Evolutionary conservation across 179 eudicot species (phyloP).

Genomic region (Spinacia oleracea): DNA sequence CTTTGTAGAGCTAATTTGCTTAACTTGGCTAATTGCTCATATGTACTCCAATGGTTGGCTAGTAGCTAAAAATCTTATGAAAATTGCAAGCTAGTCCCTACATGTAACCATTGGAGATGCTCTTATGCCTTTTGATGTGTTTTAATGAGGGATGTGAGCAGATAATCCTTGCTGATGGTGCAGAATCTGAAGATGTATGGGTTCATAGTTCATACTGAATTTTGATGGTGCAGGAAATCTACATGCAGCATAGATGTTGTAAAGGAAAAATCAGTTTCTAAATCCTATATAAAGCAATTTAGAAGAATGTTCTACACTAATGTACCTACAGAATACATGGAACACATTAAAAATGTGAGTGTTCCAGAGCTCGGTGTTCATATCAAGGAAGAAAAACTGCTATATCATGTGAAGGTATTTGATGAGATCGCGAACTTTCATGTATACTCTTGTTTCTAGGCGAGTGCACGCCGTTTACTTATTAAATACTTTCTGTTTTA

Average conservation of each 20-base stretch:
- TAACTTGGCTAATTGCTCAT: too few species aligned
- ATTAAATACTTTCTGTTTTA: background rate
- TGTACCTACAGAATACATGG: constrained; percentile 20
- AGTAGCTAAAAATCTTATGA: too few species aligned
- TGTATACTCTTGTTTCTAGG: background rate
- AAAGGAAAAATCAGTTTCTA: constrained; percentile 15
- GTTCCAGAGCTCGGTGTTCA: constrained; percentile 9
- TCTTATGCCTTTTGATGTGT: too few species aligned
- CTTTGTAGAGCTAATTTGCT: too few species aligned
- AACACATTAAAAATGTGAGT: constrained; percentile 15
- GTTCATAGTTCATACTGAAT: background rate
- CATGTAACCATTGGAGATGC: too few species aligned
- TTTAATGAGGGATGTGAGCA: background rate
- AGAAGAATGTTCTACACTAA: constrained; percentile 22
- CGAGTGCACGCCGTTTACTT: too few species aligned
- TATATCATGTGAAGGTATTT: constrained; percentile 21
- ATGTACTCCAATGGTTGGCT: too few species aligned
- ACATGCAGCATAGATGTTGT: background rate
- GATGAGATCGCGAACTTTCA: background rate
- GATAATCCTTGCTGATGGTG: background rate
- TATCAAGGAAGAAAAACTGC: constrained; percentile 17
- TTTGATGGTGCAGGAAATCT: constrained; percentile 19
- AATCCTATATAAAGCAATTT: constrained; percentile 14
- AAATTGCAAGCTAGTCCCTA: too few species aligned
- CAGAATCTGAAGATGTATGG: background rate